Percentiles rank a stretch among this genome's conserved stretches.
Evolutionary conservation across 768 basidiomycete species (phyloP).

Genomic region (Tephrocybe sp.): DNA sequence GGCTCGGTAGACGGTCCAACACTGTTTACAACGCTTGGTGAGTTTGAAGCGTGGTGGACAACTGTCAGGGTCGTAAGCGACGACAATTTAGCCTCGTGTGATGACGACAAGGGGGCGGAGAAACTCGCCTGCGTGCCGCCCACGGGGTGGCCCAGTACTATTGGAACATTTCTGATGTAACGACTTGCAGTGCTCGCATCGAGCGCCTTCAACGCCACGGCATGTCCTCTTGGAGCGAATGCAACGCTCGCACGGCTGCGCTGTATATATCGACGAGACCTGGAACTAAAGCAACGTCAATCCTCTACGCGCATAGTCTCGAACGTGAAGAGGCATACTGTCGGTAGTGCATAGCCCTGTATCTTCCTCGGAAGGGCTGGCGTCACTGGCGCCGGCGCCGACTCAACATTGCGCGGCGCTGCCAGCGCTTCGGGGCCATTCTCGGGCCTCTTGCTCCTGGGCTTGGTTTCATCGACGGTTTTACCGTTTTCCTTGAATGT

Average conservation of each 20-base stretch:
- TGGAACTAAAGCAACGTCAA: slow-evolving; percentile 10
- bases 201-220: slow-evolving; percentile 40
- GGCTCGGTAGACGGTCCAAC: slow-evolving; percentile 14
- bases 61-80: slow-evolving; percentile 6
- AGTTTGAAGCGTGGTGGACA: slow-evolving; percentile 7
- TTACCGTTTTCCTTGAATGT: slow-evolving; percentile 28
- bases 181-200: slow-evolving; percentile 47
- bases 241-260: slow-evolving; percentile 45
- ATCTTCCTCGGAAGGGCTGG: slow-evolving; percentile 23
- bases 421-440: slow-evolving; percentile 1
- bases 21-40: slow-evolving; percentile 6
- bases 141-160: slow-evolving; percentile 41
- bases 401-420: slow-evolving; percentile 1
- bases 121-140: slow-evolving; percentile 36
- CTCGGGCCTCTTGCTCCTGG: neutral
- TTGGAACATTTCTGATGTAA: slow-evolving; percentile 49
- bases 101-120: neutral
- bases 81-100: slow-evolving; percentile 2
- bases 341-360: slow-evolving; percentile 21
- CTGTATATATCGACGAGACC: slow-evolving; percentile 30
- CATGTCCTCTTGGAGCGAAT: slow-evolving; percentile 41
- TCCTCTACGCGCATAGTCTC: neutral
- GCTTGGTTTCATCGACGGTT: slow-evolving; percentile 18
- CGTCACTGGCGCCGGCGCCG: slow-evolving; percentile 22
- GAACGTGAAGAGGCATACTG: slow-evolving; percentile 13